A percentile compares a stretch with the other conserved stretches of the same genome.
phyloP scores from a whole-genome alignment of 257 asterid species.

The Nicotiana benthamiana region DNA sequence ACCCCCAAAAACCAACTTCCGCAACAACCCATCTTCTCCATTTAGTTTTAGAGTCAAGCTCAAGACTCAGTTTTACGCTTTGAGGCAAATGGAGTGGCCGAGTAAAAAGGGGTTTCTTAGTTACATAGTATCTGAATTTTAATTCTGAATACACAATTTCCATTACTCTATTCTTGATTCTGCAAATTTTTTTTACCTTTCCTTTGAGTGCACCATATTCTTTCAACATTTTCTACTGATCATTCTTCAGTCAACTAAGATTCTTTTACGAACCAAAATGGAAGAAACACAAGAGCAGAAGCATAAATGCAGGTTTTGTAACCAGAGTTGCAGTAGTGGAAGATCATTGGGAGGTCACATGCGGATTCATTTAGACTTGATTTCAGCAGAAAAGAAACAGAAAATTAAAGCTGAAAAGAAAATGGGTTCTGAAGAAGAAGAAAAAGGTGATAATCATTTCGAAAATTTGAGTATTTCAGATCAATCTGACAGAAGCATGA shows the following conservation, averaged over 20 bases:
- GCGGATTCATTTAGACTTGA: slow-evolving; percentile 61
- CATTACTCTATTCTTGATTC: not conserved
- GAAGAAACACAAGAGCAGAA: slow-evolving; percentile 40
- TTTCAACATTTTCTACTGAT: slow-evolving; percentile 12
- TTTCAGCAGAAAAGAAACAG: slow-evolving; percentile 52
- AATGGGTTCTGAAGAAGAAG: slow-evolving; percentile 15
- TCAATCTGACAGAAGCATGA: slow-evolving; percentile 20
- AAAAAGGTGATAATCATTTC: slow-evolving; percentile 7
- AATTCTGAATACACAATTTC: not conserved
- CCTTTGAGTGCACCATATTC: not conserved
- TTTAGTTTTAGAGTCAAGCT: not conserved
- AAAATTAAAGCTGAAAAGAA: slow-evolving; percentile 18
- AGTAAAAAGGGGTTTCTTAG: not conserved
- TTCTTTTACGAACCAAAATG: slow-evolving; percentile 15
- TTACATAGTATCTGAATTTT: not conserved
- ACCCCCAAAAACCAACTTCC: slow-evolving; percentile 25
- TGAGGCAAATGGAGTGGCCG: slow-evolving; percentile 17
- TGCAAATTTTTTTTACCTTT: slow-evolving; percentile 2
- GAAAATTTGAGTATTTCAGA: slow-evolving; percentile 13
- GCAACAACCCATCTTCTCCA: slow-evolving; percentile 27
- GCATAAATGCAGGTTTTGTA: slow-evolving; percentile 62
- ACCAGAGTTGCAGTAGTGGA: slow-evolving; percentile 57
- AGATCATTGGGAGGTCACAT: slow-evolving; percentile 92
- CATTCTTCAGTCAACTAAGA: slow-evolving; percentile 18
- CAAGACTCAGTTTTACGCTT: not conserved